Percentiles rank a stretch among this genome's conserved stretches.
phyloP scores from a whole-genome alignment of 1,284 basidiomycete species.

The Ceratobasidium sp. region DNA sequence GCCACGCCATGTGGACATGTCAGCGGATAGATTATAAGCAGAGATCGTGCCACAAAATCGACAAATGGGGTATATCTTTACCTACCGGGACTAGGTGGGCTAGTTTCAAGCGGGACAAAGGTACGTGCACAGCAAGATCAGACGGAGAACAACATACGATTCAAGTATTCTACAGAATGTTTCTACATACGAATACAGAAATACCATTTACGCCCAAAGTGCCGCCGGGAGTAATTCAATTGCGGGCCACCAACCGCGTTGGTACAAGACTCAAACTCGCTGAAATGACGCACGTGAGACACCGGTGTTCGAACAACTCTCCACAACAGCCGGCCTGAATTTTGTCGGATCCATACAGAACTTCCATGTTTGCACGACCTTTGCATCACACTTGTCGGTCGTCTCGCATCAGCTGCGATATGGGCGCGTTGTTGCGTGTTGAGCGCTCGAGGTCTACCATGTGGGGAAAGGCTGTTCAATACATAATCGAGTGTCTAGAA shows the following conservation, averaged over 20 bases:
- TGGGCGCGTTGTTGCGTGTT: background rate
- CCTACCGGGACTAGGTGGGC: background rate
- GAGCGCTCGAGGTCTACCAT: background rate
- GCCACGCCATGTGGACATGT: background rate
- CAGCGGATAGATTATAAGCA: background rate
- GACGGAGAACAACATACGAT: background rate
- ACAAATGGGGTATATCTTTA: background rate
- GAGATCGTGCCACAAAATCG: background rate
- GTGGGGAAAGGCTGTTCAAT: background rate
- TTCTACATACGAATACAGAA: background rate
- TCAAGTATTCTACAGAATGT: background rate
- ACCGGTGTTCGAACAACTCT: background rate
- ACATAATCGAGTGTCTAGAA: background rate
- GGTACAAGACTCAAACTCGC: constrained; percentile 5
- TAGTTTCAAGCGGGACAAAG: background rate
- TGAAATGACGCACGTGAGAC: constrained; percentile 4
- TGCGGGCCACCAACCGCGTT: background rate
- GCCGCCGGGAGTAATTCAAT: background rate
- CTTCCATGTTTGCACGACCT: too few relatives aligned
- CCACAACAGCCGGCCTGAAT: background rate
- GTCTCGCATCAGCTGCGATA: too few relatives aligned
- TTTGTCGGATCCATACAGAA: too few relatives aligned
- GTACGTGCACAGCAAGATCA: background rate
- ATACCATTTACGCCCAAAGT: background rate
- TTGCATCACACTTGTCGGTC: too few relatives aligned